Percentiles rank a stretch among this genome's conserved stretches.
These are phyloP conservation scores for Dendrobium catenatum DNA, from an alignment of 106 monocot genomes.

Conservation along the genomic window DNA sequence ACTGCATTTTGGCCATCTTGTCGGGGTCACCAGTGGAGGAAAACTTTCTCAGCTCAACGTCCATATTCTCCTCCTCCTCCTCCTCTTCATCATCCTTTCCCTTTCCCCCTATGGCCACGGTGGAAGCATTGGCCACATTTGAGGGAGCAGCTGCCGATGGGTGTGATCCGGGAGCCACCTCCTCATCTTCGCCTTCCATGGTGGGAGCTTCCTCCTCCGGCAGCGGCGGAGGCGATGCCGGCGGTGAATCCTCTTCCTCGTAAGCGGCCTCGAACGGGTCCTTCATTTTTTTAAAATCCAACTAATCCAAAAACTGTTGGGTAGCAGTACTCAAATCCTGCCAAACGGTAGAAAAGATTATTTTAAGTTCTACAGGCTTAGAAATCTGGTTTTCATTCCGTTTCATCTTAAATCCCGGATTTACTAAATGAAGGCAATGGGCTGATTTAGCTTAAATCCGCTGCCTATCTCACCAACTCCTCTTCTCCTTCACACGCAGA, in stretches of 20 bases:
- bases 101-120: conserved; percentile 16
- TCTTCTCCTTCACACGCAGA: no score
- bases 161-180: conserved; percentile 7
- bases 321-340: no score
- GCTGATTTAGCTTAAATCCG: no score
- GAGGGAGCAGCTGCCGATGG: conserved; percentile 11
- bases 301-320: background rate
- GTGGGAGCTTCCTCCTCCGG: conserved; percentile 36
- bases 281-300: conserved; percentile 36
- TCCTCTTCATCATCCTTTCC: conserved; percentile 74
- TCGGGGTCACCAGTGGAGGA: conserved; percentile 60
- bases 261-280: conserved; percentile 87
- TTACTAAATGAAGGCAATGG: no score
- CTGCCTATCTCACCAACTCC: no score
- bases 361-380: no score
- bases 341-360: no score
- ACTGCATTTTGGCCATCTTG: conserved; percentile 90
- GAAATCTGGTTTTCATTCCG: no score
- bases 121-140: conserved; percentile 4
- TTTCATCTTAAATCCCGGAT: no score
- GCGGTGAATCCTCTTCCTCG: conserved; percentile 80
- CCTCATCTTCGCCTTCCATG: conserved; percentile 35
- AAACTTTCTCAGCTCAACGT: conserved; percentile 71
- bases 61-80: conserved; percentile 86
- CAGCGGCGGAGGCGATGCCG: conserved; percentile 53